phyloP scores from a whole-genome alignment of 345 rosid genomes.

The Corymbia maculata region DNA sequence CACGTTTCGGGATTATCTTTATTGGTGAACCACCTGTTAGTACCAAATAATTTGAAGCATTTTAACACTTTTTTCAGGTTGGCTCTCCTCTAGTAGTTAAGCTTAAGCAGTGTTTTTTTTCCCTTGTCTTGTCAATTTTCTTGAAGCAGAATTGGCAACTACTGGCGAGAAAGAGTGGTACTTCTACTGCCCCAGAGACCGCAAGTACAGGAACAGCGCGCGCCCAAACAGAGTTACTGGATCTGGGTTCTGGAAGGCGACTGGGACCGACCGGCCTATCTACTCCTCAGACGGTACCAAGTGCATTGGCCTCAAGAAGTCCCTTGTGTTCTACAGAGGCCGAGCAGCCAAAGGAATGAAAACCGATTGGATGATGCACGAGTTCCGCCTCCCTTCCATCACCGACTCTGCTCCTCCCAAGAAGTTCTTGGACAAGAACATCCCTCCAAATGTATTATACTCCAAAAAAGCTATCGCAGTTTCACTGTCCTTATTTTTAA shows the following conservation, averaged over 20 bases:
- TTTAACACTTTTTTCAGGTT: neutral
- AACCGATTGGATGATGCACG: constrained; percentile 99
- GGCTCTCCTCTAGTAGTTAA: neutral
- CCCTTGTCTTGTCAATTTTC: neutral
- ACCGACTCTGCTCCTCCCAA: constrained; percentile 37
- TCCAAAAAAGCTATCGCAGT: neutral
- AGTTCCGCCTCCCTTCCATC: constrained; percentile 77
- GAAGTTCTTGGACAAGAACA: constrained; percentile 45
- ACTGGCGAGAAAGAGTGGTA: constrained; percentile 95
- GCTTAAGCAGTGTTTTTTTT: neutral
- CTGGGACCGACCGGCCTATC: constrained; percentile 94
- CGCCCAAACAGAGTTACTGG: constrained; percentile 92
- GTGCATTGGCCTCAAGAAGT: constrained; percentile 90
- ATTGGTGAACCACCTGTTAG: neutral
- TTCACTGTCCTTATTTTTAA: neutral
- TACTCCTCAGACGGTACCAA: constrained; percentile 60
- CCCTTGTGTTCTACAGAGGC: constrained; percentile 88
- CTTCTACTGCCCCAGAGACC: constrained; percentile 84
- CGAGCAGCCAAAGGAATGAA: constrained; percentile 88
- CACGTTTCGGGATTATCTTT: neutral
- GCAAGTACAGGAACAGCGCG: constrained; percentile 85
- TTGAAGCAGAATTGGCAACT: constrained; percentile 43
- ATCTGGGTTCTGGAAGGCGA: constrained; percentile 97
- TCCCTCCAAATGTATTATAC: constrained; percentile 50
- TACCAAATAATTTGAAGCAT: neutral